Evolutionary conservation across 345 rosid species (phyloP), one percentile per base, ranked within the genome.

Genomic region (Turnera subulata): DNA sequence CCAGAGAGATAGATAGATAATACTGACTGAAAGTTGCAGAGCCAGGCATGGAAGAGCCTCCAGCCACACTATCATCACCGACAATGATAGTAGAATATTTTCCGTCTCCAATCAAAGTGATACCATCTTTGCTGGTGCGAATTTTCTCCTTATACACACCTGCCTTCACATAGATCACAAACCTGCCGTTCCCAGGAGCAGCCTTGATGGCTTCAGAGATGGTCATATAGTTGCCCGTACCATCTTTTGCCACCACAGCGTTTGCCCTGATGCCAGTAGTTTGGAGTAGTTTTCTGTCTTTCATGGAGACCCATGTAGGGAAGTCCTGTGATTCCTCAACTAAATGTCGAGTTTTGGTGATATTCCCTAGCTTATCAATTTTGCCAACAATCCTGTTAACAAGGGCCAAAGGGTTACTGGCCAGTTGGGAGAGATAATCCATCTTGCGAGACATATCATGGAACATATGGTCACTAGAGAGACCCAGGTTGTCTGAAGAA

Each of bases 91-190:
- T 87, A 12, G 50, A 46, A 62, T 85, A 74, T 71, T 84, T 90
- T 1, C 96, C 96, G n/a, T 87, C 97, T 53, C 97, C 97, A 5
- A 87, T 75, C 80, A 90, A 72, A 2, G 83, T 79, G 63, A 90
- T 82, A 19, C 82, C 84, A 48, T 82, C 82, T 69, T 76, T 82
- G 6, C 61, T 59, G 6, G 76, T 80, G 1, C 16, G 64, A 22
- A 90, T 82, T 62, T 82, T 90, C 69, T 90, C 97, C 8, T 74
- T 77, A 61, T 90, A 90, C 26, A 82, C 67, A 9, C 97, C 97
- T 19, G 84, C 67, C 77, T 86, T 90, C 69, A 90, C 95, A 44
- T 84, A 81, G 42, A 90, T 83, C 57, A 90, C 83, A 56, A 82
- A 82, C 56, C 91, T 76, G 12, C 73, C 72, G n/a, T 29, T 29